Conservation (phyloP, 1,284 basidiomycete species). For the Trametes pubescens region DNA sequence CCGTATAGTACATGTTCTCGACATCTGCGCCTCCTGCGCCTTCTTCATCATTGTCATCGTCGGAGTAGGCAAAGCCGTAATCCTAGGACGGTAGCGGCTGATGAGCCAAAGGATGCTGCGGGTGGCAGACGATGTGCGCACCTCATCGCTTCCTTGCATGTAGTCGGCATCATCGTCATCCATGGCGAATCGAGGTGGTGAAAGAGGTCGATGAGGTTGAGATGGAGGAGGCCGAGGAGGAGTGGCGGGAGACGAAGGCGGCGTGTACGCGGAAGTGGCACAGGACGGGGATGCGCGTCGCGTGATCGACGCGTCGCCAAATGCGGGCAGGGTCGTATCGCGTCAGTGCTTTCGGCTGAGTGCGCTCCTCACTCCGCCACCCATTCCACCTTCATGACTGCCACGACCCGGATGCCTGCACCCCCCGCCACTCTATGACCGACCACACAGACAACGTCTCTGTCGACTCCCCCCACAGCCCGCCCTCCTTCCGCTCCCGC, state of each 20-base stretch:
- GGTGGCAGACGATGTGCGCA: slow-evolving; percentile 40
- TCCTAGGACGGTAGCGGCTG: slow-evolving; percentile 62
- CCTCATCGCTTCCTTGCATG: slow-evolving; percentile 87
- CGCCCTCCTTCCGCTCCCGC: slow-evolving; percentile 62
- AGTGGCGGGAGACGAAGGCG: not conserved
- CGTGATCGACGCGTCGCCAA: slow-evolving; percentile 32
- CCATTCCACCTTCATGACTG: slow-evolving; percentile 16
- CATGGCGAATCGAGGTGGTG: slow-evolving; percentile 52
- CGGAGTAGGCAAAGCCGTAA: slow-evolving; percentile 97
- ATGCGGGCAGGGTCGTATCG: slow-evolving; percentile 22
- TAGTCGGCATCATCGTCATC: slow-evolving; percentile 92
- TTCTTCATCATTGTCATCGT: slow-evolving; percentile 86
- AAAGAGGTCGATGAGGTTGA: not conserved
- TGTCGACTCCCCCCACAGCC: slow-evolving; percentile 23
- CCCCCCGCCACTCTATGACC: slow-evolving; percentile 22
- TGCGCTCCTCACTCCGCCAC: slow-evolving; percentile 13
- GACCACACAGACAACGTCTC: slow-evolving; percentile 28
- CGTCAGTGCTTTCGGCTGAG: slow-evolving; percentile 20
- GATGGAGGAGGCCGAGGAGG: not conserved
- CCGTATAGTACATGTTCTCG: slow-evolving; percentile 99
- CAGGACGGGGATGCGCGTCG: slow-evolving; percentile 16
- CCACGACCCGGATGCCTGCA: slow-evolving; percentile 16
- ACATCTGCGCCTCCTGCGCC: slow-evolving; percentile 89
- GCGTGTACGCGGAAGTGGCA: slow-evolving; percentile 1
- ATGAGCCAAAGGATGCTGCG: slow-evolving; percentile 18